Conservation (phyloP, 768 basidiomycete genomes). For the Boletellus emodensis region DNA sequence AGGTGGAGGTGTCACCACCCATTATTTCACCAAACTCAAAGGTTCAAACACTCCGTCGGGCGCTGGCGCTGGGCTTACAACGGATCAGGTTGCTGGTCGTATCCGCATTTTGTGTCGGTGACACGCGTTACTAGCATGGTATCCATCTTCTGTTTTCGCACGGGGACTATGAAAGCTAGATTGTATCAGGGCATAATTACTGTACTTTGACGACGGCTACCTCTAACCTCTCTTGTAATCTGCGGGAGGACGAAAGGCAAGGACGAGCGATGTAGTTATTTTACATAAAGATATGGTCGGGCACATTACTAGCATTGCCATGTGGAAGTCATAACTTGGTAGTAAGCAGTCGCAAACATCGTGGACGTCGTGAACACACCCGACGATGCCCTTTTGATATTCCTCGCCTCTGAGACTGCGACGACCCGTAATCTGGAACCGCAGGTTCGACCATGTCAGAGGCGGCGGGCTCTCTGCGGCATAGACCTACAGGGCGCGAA, state of each 20-base stretch:
- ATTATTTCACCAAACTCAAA: conserved; percentile 23
- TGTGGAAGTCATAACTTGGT: conserved; percentile 18
- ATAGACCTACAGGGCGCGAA: conserved; percentile 42
- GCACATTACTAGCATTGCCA: conserved; percentile 10
- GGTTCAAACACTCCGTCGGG: conserved; percentile 20
- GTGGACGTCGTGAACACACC: conserved; percentile 18
- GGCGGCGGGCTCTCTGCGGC: conserved; percentile 17
- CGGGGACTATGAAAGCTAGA: conserved; percentile 24
- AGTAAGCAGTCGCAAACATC: conserved; percentile 34
- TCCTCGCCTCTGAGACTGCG: conserved; percentile 6
- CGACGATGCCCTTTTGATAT: conserved; percentile 30
- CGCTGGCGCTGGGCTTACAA: conserved; percentile 23
- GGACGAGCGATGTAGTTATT: conserved; percentile 21
- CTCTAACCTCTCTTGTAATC: conserved; percentile 11
- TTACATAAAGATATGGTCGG: conserved; percentile 16
- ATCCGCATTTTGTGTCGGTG: conserved; percentile 30
- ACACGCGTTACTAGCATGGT: conserved; percentile 11
- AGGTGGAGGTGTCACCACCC: conserved; percentile 16
- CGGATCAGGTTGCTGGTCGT: conserved; percentile 29
- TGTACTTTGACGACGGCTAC: conserved; percentile 16
- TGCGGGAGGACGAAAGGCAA: conserved; percentile 2
- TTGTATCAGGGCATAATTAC: conserved; percentile 20
- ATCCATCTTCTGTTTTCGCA: conserved; percentile 2
- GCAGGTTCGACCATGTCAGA: conserved; percentile 26
- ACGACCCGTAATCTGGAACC: conserved; percentile 11